A percentile compares a stretch with the other conserved stretches of the same genome.
These are phyloP conservation scores for Pleoardoris graminearum DNA, from an alignment of 2,329 filamentous ascomycete species.

Conservation along the genomic window DNA sequence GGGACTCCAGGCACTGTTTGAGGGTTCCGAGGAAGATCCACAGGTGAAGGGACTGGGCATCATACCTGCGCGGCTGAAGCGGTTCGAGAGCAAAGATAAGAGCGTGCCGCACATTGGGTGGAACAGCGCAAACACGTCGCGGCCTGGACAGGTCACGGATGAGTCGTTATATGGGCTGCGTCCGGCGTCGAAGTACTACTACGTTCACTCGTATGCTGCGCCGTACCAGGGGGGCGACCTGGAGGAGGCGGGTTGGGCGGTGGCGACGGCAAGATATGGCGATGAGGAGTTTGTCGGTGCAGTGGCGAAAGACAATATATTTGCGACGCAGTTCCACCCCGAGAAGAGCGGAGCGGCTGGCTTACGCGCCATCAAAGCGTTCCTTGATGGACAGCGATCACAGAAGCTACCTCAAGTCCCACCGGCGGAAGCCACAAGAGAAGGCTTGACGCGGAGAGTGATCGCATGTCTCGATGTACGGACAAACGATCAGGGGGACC, in stretches of 20 bases:
- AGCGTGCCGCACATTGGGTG: conserved; percentile 98
- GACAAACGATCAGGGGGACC: conserved; percentile 88
- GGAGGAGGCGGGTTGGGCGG: conserved; percentile 81
- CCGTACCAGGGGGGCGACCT: conserved; percentile 74
- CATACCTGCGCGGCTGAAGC: conserved; percentile 70
- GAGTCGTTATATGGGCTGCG: conserved; percentile 76
- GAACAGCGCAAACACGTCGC: conserved; percentile 79
- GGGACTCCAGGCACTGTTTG: conserved; percentile 86
- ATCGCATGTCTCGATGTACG: conserved; percentile 97
- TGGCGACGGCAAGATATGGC: conserved; percentile 90
- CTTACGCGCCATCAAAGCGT: conserved; percentile 79
- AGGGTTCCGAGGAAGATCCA: conserved; percentile 79
- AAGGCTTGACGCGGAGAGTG: conserved; percentile 86
- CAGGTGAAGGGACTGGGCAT: conserved; percentile 73
- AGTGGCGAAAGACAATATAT: conserved; percentile 79
- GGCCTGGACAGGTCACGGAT: conserved; percentile 45
- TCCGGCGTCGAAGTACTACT: conserved; percentile 93
- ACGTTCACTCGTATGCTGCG: conserved; percentile 92
- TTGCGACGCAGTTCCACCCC: conserved; percentile 95
- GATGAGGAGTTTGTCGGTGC: conserved; percentile 89
- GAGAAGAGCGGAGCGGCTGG: conserved; percentile 95
- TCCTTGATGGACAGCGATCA: conserved; percentile 72
- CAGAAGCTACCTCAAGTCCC: conserved; percentile 54
- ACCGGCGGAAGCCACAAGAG: conserved; percentile 42
- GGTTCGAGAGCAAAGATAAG: conserved; percentile 77